Percentiles rank a stretch among this genome's conserved stretches.
Evolutionary conservation across 768 basidiomycete species (phyloP).

Genomic region (Boletus vermiculosoides): DNA sequence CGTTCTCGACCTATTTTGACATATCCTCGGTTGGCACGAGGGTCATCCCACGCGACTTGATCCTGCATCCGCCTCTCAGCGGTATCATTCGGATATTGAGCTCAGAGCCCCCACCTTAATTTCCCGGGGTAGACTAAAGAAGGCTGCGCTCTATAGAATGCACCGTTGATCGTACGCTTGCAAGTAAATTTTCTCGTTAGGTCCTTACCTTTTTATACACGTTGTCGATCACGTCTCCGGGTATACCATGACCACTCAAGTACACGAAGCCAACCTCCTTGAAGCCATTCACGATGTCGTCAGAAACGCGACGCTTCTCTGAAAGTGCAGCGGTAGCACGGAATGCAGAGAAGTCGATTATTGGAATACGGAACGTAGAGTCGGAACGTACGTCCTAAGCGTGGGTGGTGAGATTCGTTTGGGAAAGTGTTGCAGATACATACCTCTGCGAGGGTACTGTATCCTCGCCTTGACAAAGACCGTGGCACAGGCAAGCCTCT

Average conservation of each 20-base stretch:
- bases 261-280: conserved; percentile 83
- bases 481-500: neutral
- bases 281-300: conserved; percentile 71
- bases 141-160: conserved; percentile 61
- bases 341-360: conserved; percentile 77
- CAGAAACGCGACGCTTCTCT: conserved; percentile 63
- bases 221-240: conserved; percentile 50
- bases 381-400: conserved; percentile 37
- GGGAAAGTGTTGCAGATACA: neutral
- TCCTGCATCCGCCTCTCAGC: conserved; percentile 37
- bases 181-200: conserved; percentile 2
- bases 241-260: conserved; percentile 70
- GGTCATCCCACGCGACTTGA: conserved; percentile 78
- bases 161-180: neutral
- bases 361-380: conserved; percentile 60
- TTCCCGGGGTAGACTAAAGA: conserved; percentile 65
- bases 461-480: conserved; percentile 10
- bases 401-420: conserved; percentile 5
- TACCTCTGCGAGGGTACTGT: conserved; percentile 30
- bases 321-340: conserved; percentile 44
- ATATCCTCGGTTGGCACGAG: conserved; percentile 83
- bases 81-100: neutral
- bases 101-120: conserved; percentile 46
- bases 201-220: conserved; percentile 62
- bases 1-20: conserved; percentile 80